Percentiles rank a stretch among this genome's conserved stretches.
Evolutionary conservation across 495 filamentous ascomycete genomes (phyloP).

Genomic region (Mytilinidion resinicola): DNA sequence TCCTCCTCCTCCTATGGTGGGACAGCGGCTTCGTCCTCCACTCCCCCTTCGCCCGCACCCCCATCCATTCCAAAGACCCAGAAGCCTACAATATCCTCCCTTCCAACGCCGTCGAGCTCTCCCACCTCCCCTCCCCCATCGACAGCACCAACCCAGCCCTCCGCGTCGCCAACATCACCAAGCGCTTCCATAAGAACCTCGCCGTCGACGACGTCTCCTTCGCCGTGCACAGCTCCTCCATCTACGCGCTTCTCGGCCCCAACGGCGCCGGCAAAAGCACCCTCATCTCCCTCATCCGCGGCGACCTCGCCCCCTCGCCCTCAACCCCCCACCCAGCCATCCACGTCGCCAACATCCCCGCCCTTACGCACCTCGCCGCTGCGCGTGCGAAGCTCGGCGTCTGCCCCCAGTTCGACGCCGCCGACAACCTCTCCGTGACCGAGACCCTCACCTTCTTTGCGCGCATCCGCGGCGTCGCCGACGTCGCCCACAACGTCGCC

Average conservation of each 20-base stretch:
- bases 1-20: conserved; percentile 63
- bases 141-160: conserved; percentile 57
- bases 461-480: conserved; percentile 56
- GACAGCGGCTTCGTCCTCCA: conserved; percentile 60
- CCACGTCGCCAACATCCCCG: conserved; percentile 64
- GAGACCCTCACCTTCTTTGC: conserved; percentile 74
- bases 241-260: conserved; percentile 79
- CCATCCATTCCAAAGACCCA: conserved; percentile 28
- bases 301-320: conserved; percentile 55
- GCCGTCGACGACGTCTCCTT: conserved; percentile 82
- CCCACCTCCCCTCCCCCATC: conserved; percentile 44
- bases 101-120: conserved; percentile 37
- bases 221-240: conserved; percentile 65
- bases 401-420: conserved; percentile 64
- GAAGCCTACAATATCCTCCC: conserved; percentile 44
- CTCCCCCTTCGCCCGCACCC: conserved; percentile 35
- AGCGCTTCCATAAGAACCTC: conserved; percentile 47
- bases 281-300: conserved; percentile 75
- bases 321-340: conserved; percentile 49
- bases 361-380: conserved; percentile 53
- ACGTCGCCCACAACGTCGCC: conserved; percentile 57
- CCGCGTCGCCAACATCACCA: conserved; percentile 67
- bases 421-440: conserved; percentile 42
- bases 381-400: conserved; percentile 72
- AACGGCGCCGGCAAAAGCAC: conserved; percentile 88